Conservation (phyloP, 805 yeast species). For the Zygosaccharomyces gambellarensis region DNA sequence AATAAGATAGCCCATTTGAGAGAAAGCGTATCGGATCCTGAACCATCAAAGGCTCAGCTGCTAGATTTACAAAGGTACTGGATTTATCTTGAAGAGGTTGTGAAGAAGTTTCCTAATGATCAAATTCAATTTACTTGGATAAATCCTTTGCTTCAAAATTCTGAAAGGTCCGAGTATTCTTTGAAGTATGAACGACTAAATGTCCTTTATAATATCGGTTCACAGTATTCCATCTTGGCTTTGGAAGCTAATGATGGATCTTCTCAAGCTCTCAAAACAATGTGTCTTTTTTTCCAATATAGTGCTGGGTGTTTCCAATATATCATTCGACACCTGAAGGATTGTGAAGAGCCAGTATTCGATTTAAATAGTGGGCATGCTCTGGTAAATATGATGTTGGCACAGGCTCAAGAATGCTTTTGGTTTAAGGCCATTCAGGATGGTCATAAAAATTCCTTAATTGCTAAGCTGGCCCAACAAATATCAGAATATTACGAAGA, state of each 20-base stretch:
- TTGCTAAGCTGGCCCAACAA: conserved; percentile 63
- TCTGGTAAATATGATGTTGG: conserved; percentile 53
- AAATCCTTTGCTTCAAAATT: conserved; percentile 56
- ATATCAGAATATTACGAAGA: conserved; percentile 52
- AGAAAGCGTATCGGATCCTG: conserved; percentile 36
- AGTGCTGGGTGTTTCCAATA: conserved; percentile 64
- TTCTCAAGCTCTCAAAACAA: conserved; percentile 53
- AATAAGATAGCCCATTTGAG: conserved; percentile 43
- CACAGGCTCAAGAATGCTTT: conserved; percentile 83
- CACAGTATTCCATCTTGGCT: conserved; percentile 57
- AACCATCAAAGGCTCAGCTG: conserved; percentile 36
- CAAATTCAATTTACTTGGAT: conserved; percentile 65
- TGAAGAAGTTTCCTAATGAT: conserved; percentile 59
- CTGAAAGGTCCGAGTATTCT: conserved; percentile 45
- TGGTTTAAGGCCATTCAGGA: conserved; percentile 63
- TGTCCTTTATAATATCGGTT: conserved; percentile 63
- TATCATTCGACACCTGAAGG: conserved; percentile 25
- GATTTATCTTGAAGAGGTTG: conserved; percentile 40
- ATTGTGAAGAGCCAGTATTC: conserved; percentile 29
- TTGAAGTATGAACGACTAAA: conserved; percentile 58
- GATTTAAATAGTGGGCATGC: conserved; percentile 47
- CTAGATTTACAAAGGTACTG: conserved; percentile 44
- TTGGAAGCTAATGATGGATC: conserved; percentile 39
- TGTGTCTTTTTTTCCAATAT: conserved; percentile 61
- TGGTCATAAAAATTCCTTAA: conserved; percentile 49